Base-by-base conservation (phyloP, 78 protist genomes). In the Dictyostelium intermedium region DNA sequence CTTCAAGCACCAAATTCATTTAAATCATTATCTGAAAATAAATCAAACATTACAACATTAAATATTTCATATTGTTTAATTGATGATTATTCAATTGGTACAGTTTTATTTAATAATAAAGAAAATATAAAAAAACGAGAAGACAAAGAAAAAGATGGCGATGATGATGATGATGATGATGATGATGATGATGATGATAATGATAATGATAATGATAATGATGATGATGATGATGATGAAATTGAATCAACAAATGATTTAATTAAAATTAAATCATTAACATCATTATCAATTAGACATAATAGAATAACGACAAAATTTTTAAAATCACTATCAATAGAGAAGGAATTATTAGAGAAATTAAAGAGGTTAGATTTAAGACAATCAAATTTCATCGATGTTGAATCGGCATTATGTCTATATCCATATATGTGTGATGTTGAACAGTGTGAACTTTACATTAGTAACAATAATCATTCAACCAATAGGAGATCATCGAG, bases 41-140 rank as follows among this genome's bases (percentile, higher is more conserved):
- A 56, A 0, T 47, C 66, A 7, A 77, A 25, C 3, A 77, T 87
- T 2, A 1, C 80, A n/a, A 27, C 35, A 14, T 66, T 87, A 35
- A 60, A 66, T 66, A 34, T 87, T 1, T 87, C 93, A 14, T 87
- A 37, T 45, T 87, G 93, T 66, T 87, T 87, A 27, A 79, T 87
- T 14, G 80, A 87, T 18, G 85, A 87, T 32, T 11, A 20, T 25
- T 87, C 93, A 32, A 43, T 87, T 34, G 93, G 93, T 13, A 80
- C 35, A 11, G 18, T 77, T 41, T 9, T n/a, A 41, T 5, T 41
- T 37, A 80, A 50, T 13, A 43, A 50, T 37, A 20, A 18, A 5
- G 16, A 14, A 1, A 43, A 50, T 10, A 13, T 4, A 39, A 39
- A 39, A 39, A 4, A 39, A 39, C 2, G 43, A 39, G 43, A 39